phyloP scores from a whole-genome alignment of 2,329 filamentous ascomycete species.

The Clonostachys rhizophaga region DNA sequence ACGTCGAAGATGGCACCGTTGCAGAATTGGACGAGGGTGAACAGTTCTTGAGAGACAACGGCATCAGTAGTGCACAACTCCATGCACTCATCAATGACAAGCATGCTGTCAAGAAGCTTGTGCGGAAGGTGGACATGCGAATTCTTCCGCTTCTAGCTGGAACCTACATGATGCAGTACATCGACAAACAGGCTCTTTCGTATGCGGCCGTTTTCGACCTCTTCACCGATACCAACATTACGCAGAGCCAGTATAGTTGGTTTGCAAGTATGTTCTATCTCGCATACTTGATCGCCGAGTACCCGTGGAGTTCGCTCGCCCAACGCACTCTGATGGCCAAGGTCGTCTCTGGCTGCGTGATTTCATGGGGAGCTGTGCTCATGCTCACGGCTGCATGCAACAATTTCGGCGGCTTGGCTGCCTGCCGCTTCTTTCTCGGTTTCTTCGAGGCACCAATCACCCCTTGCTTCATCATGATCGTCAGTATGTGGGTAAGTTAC shows the following conservation, averaged over 20 bases:
- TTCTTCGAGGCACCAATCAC: slow-evolving; percentile 41
- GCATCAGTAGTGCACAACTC: slow-evolving; percentile 32
- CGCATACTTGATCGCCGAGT: slow-evolving; percentile 36
- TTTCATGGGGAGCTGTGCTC: slow-evolving; percentile 29
- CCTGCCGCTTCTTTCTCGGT: slow-evolving; percentile 38
- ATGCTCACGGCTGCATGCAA: slow-evolving; percentile 33
- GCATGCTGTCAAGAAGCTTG: slow-evolving; percentile 15
- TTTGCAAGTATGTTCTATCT: slow-evolving; percentile 52
- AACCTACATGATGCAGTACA: slow-evolving; percentile 47
- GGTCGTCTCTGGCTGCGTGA: slow-evolving; percentile 21
- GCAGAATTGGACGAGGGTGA: slow-evolving; percentile 40
- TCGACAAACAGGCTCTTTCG: slow-evolving; percentile 49
- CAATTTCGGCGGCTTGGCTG: slow-evolving; percentile 33
- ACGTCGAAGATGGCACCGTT: not conserved
- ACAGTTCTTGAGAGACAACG: slow-evolving; percentile 41
- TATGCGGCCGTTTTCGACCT: slow-evolving; percentile 54
- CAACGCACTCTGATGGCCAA: slow-evolving; percentile 27
- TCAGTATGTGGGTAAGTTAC: slow-evolving; percentile 33
- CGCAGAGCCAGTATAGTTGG: slow-evolving; percentile 43
- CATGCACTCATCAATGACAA: slow-evolving; percentile 37
- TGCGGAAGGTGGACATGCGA: slow-evolving; percentile 41
- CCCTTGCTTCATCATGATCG: slow-evolving; percentile 44
- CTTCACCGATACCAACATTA: slow-evolving; percentile 41
- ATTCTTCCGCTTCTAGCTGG: slow-evolving; percentile 46
- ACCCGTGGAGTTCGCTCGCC: slow-evolving; percentile 24